A percentile compares a stretch with the other conserved stretches of the same genome.
These are phyloP conservation scores for Diaporthe vexans DNA, from an alignment of 2,329 filamentous ascomycete genomes.

Conservation along the genomic window DNA sequence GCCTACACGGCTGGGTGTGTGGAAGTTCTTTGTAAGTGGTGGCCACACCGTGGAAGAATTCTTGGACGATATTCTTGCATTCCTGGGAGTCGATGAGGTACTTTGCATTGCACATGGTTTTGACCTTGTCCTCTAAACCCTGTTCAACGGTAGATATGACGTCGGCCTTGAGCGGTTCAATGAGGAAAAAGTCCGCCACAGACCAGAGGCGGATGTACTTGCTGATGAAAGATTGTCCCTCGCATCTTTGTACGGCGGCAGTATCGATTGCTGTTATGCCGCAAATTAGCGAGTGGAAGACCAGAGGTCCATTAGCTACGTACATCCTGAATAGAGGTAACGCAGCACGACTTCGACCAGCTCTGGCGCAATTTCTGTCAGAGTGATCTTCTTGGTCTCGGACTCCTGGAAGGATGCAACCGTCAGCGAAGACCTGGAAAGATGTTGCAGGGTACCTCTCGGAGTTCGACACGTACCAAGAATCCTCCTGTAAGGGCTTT, in stretches of 20 bases:
- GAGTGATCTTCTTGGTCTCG: neutral
- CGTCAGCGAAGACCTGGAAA: neutral
- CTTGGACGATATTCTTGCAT: neutral
- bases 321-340: constrained; percentile 29
- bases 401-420: neutral
- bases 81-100: neutral
- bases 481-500: neutral
- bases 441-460: neutral
- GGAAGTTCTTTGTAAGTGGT: neutral
- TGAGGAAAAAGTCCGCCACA: constrained; percentile 3
- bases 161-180: neutral
- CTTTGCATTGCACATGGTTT: neutral
- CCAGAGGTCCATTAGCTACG: neutral
- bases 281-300: neutral
- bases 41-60: neutral
- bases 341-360: neutral
- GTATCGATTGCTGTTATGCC: neutral
- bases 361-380: constrained; percentile 4
- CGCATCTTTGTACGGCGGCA: neutral
- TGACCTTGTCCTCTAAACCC: neutral
- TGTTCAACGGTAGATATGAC: neutral
- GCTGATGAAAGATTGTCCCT: neutral
- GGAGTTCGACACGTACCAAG: neutral
- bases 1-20: neutral
- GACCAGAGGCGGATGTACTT: constrained; percentile 4